phyloP scores from a whole-genome alignment of 2,329 filamentous ascomycete species.

The Aspergillus pseudoviridinutans region DNA sequence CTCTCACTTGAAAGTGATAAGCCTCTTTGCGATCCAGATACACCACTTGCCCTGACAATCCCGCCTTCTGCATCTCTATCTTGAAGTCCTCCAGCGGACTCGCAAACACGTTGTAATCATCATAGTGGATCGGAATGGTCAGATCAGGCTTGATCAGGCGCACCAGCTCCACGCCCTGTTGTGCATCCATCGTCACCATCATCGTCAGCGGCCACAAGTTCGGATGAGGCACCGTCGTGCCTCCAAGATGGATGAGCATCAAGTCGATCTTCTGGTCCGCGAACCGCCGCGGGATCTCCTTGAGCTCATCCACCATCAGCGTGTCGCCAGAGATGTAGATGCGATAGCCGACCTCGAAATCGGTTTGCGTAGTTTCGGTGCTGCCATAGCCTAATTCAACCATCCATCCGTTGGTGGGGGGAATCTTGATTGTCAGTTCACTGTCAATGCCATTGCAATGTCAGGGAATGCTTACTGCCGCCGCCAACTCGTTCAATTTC shows the following conservation, averaged over 20 bases:
- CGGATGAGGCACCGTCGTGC: slow-evolving; percentile 61
- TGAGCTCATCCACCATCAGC: slow-evolving; percentile 58
- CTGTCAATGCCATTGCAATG: background rate
- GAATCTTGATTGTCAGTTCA: slow-evolving; percentile 39
- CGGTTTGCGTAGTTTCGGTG: slow-evolving; percentile 5
- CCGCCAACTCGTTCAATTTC: slow-evolving; percentile 46
- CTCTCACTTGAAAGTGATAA: slow-evolving; percentile 51
- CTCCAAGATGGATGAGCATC: slow-evolving; percentile 64
- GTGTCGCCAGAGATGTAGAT: slow-evolving; percentile 68
- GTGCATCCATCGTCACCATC: slow-evolving; percentile 67
- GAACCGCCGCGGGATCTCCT: slow-evolving; percentile 56
- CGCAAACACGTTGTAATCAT: slow-evolving; percentile 61
- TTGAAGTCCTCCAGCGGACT: slow-evolving; percentile 59
- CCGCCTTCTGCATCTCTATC: slow-evolving; percentile 51
- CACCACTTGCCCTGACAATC: slow-evolving; percentile 52
- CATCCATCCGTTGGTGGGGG: slow-evolving; percentile 65
- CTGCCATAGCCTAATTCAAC: slow-evolving; percentile 54
- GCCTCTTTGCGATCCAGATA: slow-evolving; percentile 59
- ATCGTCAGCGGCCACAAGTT: slow-evolving; percentile 59
- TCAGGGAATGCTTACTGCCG: slow-evolving; percentile 33
- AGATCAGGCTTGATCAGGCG: slow-evolving; percentile 57
- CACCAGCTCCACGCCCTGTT: slow-evolving; percentile 59
- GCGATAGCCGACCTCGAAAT: slow-evolving; percentile 49
- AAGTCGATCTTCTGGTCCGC: slow-evolving; percentile 55
- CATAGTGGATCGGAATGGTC: slow-evolving; percentile 62